Percentiles rank a stretch among this genome's conserved stretches.
Evolutionary conservation across 2,329 filamentous ascomycete genomes (phyloP).

Genomic region (Amesomyces nigricolor): DNA sequence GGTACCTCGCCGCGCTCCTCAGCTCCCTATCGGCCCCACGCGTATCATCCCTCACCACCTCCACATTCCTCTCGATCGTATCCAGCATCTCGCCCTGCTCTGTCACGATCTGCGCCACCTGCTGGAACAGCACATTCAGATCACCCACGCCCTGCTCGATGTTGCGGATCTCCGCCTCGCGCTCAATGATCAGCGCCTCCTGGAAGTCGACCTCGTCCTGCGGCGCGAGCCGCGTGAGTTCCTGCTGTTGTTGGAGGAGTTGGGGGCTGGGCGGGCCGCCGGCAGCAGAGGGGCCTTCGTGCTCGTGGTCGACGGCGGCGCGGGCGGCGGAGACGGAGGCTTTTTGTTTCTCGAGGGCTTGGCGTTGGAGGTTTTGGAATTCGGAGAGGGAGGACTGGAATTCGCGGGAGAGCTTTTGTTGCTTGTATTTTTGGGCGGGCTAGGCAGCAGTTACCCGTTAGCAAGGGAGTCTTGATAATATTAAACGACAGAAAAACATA

Average conservation of each 20-base stretch:
- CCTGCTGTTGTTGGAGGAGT: constrained; percentile 57
- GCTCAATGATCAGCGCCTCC: constrained; percentile 89
- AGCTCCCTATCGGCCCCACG: constrained; percentile 81
- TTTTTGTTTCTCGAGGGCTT: constrained; percentile 86
- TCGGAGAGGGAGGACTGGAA: constrained; percentile 84
- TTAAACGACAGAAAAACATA: constrained; percentile 38
- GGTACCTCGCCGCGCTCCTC: constrained; percentile 79
- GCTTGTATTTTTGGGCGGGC: constrained; percentile 94
- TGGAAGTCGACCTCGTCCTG: constrained; percentile 98
- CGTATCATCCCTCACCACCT: constrained; percentile 75
- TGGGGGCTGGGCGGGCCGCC: constrained; percentile 28
- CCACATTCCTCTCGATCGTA: constrained; percentile 82
- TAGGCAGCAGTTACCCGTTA: constrained; percentile 33
- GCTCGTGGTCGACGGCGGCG: constrained; percentile 63
- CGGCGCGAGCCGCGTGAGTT: constrained; percentile 73
- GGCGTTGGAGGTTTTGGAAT: constrained; percentile 87
- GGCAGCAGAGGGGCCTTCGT: constrained; percentile 24
- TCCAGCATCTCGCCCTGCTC: constrained; percentile 89
- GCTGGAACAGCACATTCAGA: constrained; percentile 91
- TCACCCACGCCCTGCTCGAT: constrained; percentile 96
- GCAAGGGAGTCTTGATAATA: background rate
- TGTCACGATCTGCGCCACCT: constrained; percentile 94
- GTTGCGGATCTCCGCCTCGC: constrained; percentile 92
- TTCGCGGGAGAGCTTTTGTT: constrained; percentile 89
- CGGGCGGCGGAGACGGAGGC: constrained; percentile 79